Evolutionary conservation across 306 rosid genomes (phyloP).

Genomic region (Carpinus fangiana): DNA sequence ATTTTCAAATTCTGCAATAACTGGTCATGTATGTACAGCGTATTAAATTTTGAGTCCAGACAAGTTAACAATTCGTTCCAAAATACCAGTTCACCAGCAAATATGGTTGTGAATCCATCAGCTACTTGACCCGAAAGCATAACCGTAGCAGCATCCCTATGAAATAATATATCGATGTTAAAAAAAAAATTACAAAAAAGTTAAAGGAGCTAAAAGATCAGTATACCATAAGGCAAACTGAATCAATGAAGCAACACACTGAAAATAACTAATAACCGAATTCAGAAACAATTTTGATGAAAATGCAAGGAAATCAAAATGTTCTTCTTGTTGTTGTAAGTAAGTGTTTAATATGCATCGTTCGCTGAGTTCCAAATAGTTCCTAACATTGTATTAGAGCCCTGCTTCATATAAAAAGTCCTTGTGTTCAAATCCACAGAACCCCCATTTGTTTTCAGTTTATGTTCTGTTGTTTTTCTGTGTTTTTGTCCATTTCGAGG

Average conservation of each 20-base stretch:
- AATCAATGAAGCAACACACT: background rate
- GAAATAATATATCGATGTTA: background rate
- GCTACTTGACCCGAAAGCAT: constrained; percentile 99
- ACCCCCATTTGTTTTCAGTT: background rate
- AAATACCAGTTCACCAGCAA: constrained; percentile 90
- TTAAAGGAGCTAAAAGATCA: constrained; percentile 6
- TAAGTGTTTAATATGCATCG: background rate
- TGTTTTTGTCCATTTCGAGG: background rate
- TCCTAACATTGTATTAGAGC: background rate
- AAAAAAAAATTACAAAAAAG: background rate
- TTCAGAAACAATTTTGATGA: background rate
- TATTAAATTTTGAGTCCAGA: background rate
- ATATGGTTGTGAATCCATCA: constrained; percentile 80
- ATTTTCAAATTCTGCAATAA: background rate
- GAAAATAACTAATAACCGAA: background rate
- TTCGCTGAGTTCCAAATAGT: background rate
- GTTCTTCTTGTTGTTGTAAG: background rate
- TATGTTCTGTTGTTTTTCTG: background rate
- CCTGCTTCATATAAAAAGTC: background rate
- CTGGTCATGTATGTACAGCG: background rate
- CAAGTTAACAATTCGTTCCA: background rate
- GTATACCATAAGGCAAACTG: background rate
- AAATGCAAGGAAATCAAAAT: background rate
- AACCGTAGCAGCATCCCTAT: constrained; percentile 81
- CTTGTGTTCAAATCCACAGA: background rate